Percentiles rank a stretch among this genome's conserved stretches.
These are phyloP conservation scores for Colletotrichum incanum DNA, from an alignment of 2,329 filamentous ascomycete species.

Conservation along the genomic window DNA sequence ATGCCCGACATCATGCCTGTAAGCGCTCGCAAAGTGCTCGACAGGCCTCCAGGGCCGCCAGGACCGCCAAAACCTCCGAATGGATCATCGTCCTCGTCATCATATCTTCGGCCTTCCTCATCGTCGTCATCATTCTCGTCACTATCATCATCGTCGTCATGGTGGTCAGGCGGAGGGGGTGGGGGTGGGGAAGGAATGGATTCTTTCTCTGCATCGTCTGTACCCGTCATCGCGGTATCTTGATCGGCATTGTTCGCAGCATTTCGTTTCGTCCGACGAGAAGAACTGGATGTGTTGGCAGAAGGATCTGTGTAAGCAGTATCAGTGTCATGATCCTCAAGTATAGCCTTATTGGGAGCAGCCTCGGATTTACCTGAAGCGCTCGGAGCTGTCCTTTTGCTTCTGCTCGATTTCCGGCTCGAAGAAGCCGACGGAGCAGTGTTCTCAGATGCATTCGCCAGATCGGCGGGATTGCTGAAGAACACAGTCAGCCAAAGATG, in stretches of 20 bases:
- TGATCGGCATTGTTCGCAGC: conserved; percentile 66
- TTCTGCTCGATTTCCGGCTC: conserved; percentile 80
- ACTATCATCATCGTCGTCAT: conserved; percentile 59
- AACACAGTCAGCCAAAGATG: conserved; percentile 9
- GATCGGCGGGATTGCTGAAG: conserved; percentile 71
- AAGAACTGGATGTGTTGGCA: conserved; percentile 56
- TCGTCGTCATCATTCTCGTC: conserved; percentile 70
- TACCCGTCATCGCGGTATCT: conserved; percentile 81
- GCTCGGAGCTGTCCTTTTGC: conserved; percentile 74
- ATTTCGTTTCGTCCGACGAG: conserved; percentile 69
- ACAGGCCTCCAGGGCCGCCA: conserved; percentile 76
- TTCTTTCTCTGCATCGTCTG: conserved; percentile 68
- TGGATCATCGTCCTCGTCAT: conserved; percentile 76
- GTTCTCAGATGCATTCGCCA: conserved; percentile 74
- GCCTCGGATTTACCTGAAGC: conserved; percentile 54
- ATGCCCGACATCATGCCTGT: conserved; percentile 94
- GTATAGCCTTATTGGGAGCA: neutral
- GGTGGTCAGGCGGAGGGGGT: conserved; percentile 54
- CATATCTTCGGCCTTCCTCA: conserved; percentile 38
- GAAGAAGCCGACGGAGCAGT: conserved; percentile 72
- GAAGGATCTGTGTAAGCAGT: conserved; percentile 51
- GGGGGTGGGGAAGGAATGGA: conserved; percentile 61
- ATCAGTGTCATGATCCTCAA: conserved; percentile 12
- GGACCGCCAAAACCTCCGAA: conserved; percentile 79
- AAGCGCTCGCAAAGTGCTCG: conserved; percentile 86